A percentile compares a stretch with the other conserved stretches of the same genome.
Evolutionary conservation across 2,329 filamentous ascomycete species (phyloP).

Genomic region (Neopestalotiopsis rosae): DNA sequence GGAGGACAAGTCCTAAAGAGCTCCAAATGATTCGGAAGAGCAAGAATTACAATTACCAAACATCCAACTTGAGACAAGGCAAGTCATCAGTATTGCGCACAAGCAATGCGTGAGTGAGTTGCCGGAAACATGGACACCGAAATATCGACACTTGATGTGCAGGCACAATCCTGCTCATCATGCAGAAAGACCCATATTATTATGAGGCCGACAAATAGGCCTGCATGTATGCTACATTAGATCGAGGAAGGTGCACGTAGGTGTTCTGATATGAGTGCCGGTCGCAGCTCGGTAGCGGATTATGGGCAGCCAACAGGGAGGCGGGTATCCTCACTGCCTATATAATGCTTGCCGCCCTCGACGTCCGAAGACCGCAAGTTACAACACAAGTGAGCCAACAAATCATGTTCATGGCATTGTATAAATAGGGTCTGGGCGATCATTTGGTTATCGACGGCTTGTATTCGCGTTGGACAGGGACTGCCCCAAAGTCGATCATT

Average conservation of each 20-base stretch:
- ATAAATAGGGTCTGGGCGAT: background rate
- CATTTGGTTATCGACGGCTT: background rate
- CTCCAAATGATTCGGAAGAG: background rate
- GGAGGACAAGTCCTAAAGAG: conserved; percentile 7
- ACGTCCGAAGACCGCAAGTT: background rate
- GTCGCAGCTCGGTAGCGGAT: background rate
- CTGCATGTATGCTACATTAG: background rate
- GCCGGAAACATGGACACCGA: background rate
- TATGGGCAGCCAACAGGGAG: background rate
- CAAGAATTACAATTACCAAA: background rate
- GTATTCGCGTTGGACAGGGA: background rate
- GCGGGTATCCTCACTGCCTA: background rate
- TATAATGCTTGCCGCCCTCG: background rate
- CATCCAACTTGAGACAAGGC: background rate
- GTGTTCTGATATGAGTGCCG: background rate
- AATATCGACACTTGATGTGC: background rate
- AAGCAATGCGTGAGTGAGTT: background rate
- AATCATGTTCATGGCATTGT: background rate
- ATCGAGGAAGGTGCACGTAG: background rate
- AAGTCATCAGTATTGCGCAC: background rate
- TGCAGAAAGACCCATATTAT: background rate
- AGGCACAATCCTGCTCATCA: background rate
- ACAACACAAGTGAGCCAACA: background rate
- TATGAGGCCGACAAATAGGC: background rate
- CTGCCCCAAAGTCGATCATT: background rate